These are phyloP conservation scores for Debaryomyces psychrophilus DNA, from an alignment of 1,139 yeast genomes.

Conservation along the genomic window DNA sequence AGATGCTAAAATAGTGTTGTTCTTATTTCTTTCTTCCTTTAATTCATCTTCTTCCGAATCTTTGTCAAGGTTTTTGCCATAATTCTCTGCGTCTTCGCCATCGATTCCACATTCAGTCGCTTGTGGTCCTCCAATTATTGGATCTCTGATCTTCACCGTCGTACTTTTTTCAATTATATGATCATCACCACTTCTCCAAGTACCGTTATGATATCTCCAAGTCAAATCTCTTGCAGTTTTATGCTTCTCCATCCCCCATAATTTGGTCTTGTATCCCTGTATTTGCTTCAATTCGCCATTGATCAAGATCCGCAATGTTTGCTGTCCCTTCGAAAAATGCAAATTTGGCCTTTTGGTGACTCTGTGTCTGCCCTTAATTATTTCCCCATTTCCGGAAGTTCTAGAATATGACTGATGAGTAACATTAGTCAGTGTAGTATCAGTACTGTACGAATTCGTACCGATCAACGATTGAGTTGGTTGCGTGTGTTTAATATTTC, in stretches of 20 bases:
- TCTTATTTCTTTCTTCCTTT: constrained; percentile 34
- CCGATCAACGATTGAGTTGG: constrained; percentile 40
- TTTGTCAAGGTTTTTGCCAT: constrained; percentile 30
- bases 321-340: constrained; percentile 47
- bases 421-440: constrained; percentile 20
- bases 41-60: constrained; percentile 31
- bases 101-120: constrained; percentile 19
- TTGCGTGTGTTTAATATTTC: constrained; percentile 39
- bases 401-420: constrained; percentile 25
- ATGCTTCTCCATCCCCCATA: constrained; percentile 88
- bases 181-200: constrained; percentile 84
- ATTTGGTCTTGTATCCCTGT: constrained; percentile 67
- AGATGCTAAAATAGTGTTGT: constrained; percentile 53
- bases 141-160: not conserved
- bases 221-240: constrained; percentile 64
- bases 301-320: constrained; percentile 67
- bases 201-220: constrained; percentile 60
- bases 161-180: constrained; percentile 67
- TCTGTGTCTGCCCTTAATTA: constrained; percentile 68
- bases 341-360: constrained; percentile 46
- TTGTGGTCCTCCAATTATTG: constrained; percentile 12
- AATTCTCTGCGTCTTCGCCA: constrained; percentile 21
- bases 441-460: constrained; percentile 37
- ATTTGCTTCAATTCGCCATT: constrained; percentile 62
- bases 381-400: constrained; percentile 45